Conservation (phyloP, 2,329 filamentous ascomycete species). For the Fonsecaea erecta region DNA sequence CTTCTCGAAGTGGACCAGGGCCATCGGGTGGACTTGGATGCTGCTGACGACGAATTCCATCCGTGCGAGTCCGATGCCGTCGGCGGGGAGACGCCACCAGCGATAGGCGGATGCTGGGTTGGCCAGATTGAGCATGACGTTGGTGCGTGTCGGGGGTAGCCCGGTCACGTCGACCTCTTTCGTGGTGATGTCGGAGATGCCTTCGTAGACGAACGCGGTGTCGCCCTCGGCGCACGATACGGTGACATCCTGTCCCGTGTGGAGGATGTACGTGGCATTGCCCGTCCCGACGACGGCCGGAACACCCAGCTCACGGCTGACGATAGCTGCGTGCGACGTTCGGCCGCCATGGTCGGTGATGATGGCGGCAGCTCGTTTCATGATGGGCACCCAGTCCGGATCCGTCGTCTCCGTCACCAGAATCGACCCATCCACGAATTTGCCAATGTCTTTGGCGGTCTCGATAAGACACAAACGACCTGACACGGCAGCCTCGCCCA, state of each 20-base stretch:
- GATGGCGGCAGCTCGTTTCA: slow-evolving; percentile 47
- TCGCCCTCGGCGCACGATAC: slow-evolving; percentile 49
- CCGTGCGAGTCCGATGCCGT: slow-evolving; percentile 48
- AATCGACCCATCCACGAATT: slow-evolving; percentile 44
- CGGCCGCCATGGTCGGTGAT: slow-evolving; percentile 42
- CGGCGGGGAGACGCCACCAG: slow-evolving; percentile 48
- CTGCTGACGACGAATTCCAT: slow-evolving; percentile 41
- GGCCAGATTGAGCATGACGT: slow-evolving; percentile 48
- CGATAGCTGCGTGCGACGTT: slow-evolving; percentile 50
- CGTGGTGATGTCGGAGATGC: slow-evolving; percentile 43
- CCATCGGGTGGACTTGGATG: slow-evolving; percentile 10
- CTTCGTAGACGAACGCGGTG: slow-evolving; percentile 46
- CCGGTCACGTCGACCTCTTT: slow-evolving; percentile 41
- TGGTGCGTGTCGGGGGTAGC: slow-evolving; percentile 39
- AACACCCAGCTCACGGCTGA: slow-evolving; percentile 48
- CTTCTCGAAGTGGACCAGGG: slow-evolving; percentile 7
- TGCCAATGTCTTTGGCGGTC: slow-evolving; percentile 40
- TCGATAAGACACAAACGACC: slow-evolving; percentile 44
- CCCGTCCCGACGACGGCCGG: slow-evolving; percentile 47
- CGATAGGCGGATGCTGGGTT: slow-evolving; percentile 47
- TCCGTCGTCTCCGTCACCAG: slow-evolving; percentile 46
- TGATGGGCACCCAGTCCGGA: slow-evolving; percentile 48
- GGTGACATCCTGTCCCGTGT: slow-evolving; percentile 46
- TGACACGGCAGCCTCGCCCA: slow-evolving; percentile 44
- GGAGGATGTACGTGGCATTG: slow-evolving; percentile 45